Percentiles rank a stretch among this genome's conserved stretches.
These are phyloP conservation scores for Amoeboaphelidium occidentale DNA, from an alignment of 371 early-diverging fungal genomes.

Conservation along the genomic window DNA sequence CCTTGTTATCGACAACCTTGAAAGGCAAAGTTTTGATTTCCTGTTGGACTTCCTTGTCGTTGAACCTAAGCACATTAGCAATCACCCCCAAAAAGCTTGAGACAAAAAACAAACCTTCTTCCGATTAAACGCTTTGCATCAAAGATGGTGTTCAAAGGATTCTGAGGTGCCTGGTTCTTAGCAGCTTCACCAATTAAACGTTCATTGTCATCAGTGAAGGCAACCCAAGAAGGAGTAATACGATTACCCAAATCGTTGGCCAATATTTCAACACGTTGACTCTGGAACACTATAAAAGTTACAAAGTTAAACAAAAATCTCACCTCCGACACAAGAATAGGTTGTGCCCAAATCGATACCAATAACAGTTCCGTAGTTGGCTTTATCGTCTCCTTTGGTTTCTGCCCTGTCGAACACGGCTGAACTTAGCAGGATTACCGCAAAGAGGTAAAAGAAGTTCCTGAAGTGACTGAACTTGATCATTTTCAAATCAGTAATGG, in stretches of 20 bases:
- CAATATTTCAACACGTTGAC: constrained; percentile 44
- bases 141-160: constrained; percentile 71
- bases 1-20: constrained; percentile 49
- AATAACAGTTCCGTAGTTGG: neutral
- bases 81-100: too few relatives aligned
- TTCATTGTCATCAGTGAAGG: constrained; percentile 45
- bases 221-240: constrained; percentile 74
- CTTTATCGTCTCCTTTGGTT: neutral
- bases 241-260: constrained; percentile 53
- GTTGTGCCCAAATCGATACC: constrained; percentile 28
- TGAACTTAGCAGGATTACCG: too few relatives aligned
- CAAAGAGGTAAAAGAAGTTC: too few relatives aligned
- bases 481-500: too few relatives aligned
- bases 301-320: too few relatives aligned
- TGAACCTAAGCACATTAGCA: too few relatives aligned
- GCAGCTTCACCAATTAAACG: constrained; percentile 70
- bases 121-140: constrained; percentile 89
- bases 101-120: too few relatives aligned
- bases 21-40: constrained; percentile 83
- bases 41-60: constrained; percentile 52
- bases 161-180: constrained; percentile 46
- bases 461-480: too few relatives aligned
- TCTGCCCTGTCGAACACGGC: too few relatives aligned
- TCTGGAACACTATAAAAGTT: constrained; percentile 23
- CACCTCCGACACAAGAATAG: constrained; percentile 20